phyloP scores from a whole-genome alignment of 768 basidiomycete species.

The Amanita thiersii region DNA sequence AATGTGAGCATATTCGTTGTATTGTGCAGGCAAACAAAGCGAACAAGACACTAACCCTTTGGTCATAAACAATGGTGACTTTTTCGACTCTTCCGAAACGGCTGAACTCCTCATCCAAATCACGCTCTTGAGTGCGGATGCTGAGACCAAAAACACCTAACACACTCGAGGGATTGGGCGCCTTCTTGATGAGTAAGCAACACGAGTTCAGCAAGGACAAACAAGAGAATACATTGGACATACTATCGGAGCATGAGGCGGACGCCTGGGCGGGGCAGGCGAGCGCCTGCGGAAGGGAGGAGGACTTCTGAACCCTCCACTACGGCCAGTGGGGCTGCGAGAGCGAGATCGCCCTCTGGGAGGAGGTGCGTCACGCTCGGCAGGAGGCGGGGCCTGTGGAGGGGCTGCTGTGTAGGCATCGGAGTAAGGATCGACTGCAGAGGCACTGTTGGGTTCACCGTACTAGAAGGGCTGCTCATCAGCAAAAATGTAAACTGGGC shows the following conservation, averaged over 20 bases:
- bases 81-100: conserved; percentile 88
- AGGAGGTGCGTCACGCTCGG: conserved; percentile 47
- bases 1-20: conserved; percentile 6
- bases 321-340: conserved; percentile 51
- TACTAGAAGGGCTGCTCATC: conserved; percentile 36
- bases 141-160: conserved; percentile 98
- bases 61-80: conserved; percentile 95
- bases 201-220: conserved; percentile 11
- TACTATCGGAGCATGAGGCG: conserved; percentile 69
- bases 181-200: conserved; percentile 49
- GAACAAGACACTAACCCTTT: conserved; percentile 55
- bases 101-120: conserved; percentile 90
- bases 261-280: conserved; percentile 53
- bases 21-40: background rate
- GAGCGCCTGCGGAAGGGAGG: conserved; percentile 43
- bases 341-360: conserved; percentile 70
- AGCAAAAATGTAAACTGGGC: conserved; percentile 8
- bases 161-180: conserved; percentile 80
- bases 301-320: conserved; percentile 52
- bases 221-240: conserved; percentile 22
- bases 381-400: conserved; percentile 37
- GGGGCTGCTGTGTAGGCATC: conserved; percentile 76
- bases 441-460: conserved; percentile 46
- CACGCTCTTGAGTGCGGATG: conserved; percentile 88
- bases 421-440: conserved; percentile 71